Evolutionary conservation across 176 grass and related monocot genomes (phyloP), one percentile per base, ranked within the genome.

Genomic region (Dendrocalamus sinicus): DNA sequence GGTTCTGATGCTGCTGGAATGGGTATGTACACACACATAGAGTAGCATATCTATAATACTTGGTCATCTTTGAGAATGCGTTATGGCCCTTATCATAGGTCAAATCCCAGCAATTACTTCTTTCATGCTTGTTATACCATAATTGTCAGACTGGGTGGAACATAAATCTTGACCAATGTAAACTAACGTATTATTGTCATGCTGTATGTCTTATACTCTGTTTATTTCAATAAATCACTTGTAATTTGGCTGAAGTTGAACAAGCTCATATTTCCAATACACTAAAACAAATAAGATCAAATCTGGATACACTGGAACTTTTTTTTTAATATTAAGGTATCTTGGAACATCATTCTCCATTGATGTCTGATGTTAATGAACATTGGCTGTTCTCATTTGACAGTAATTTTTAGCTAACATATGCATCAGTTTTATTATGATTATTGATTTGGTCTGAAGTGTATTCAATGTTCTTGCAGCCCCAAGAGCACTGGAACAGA

Each of bases 1-100:
- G 92, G 92, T 47, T 89, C 92, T 53, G 92, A 92, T 22, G 92
- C 92, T 82, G 90, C 83, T 88, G 92, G 92, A 81, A 90, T 94
- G 75, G 92, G 92, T 94, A 91, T 65, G 81, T 76, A 75, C 6
- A 0, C 23, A n/a, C n/a, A 7, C 16, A 9, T 26, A 35, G 32
- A 35, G 32, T 75, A 45, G 6, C 44, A 87, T n/a, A 76, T 79
- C 5, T 12, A 0, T 24, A 43, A 23, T 64, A n/a, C 0, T 2
- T 65, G 8, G 30, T 12, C 41, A 60, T 72, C 76, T 83, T 80
- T 53, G 46, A 22, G 51, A 59, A 60, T 60, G n/a, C 8, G 19
- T 26, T 52, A 6, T 64, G 41, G 58, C 45, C 46, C 47, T 54
- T 50, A 73, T 73, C n/a, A 17, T 52, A 51, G 6, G 8, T 40